A percentile compares a stretch with the other conserved stretches of the same genome.
Conservation (phyloP, 305 asterid species). For the Solanum aculeatissimum region DNA sequence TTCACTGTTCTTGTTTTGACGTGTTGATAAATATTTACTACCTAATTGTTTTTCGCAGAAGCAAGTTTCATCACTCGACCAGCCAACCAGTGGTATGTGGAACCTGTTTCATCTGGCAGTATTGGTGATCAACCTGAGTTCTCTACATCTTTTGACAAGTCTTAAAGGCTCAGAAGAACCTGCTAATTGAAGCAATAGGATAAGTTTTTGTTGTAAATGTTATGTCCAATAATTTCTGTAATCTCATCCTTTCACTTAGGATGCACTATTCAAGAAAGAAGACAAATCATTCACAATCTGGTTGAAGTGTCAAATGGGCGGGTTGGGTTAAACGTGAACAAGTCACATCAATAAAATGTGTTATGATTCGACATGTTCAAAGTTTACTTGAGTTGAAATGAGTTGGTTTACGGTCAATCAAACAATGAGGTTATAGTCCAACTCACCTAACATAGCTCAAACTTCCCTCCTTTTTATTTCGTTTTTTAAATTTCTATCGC, state of each 20-base stretch:
- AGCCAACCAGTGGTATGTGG: constrained; percentile 33
- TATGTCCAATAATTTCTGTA: background rate
- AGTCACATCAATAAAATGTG: background rate
- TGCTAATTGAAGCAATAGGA: background rate
- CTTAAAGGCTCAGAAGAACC: background rate
- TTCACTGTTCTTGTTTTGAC: background rate
- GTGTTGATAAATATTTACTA: background rate
- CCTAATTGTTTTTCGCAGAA: constrained; percentile 28
- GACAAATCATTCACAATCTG: background rate
- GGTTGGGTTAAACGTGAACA: background rate
- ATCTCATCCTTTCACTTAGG: background rate
- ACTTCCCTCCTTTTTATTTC: background rate
- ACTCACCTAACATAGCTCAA: background rate
- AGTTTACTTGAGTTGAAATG: background rate
- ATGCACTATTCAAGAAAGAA: background rate
- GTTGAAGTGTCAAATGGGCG: background rate
- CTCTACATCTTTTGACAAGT: background rate
- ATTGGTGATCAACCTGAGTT: constrained; percentile 8
- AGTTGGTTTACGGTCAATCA: background rate
- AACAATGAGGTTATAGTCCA: background rate
- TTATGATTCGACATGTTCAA: background rate
- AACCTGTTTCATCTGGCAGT: constrained; percentile 26
- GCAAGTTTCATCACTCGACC: constrained; percentile 75
- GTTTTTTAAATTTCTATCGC: background rate
- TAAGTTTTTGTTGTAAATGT: background rate